Evolutionary conservation across 805 yeast genomes (phyloP), one percentile per base, ranked within the genome.

Genomic region (Wickerhamomyces alni): DNA sequence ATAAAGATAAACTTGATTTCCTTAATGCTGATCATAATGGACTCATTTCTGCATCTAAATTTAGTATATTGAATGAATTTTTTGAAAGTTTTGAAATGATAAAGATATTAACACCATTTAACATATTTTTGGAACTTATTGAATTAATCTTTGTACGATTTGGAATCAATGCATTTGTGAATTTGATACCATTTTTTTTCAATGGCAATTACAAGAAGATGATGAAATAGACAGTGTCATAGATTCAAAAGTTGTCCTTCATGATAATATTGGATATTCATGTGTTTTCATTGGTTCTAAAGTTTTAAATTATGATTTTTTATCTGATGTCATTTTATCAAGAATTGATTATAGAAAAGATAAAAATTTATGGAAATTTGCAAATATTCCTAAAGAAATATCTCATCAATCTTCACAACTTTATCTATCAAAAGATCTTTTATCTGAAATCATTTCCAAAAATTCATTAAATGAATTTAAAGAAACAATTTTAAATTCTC

Each of bases 151-250:
- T 59, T 17, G 40, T 50, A 10, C 59, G 59, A 21, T 66, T 66
- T 38, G 81, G 80, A 1, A 55, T 73, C 36, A 75, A 74, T 47
- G 66, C 72, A 19, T 48, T 71, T 17, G 63, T 57, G 42, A 71
- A 72, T 44, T 68, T 65, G 35, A 41, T 74, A 4, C 70, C 76
- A 3, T 70, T 65, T 45, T 67, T 72, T 44, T 62, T 40, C 64
- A 63, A 40, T 74, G 78, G 78, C 59, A 57, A 33, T 28, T 66
- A n/a, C n/a, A n/a, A n/a, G n/a, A n/a, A n/a, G n/a, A n/a, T n/a
- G n/a, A n/a, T n/a, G n/a, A n/a, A n/a, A n/a, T n/a, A n/a, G n/a
- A n/a, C n/a, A n/a, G n/a, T n/a, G n/a, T n/a, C n/a, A n/a, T n/a
- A n/a, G n/a, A n/a, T n/a, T n/a, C n/a, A n/a, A n/a, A n/a, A n/a